Base-by-base conservation (phyloP, 495 filamentous ascomycete species). In the Podospora tetraspora region DNA sequence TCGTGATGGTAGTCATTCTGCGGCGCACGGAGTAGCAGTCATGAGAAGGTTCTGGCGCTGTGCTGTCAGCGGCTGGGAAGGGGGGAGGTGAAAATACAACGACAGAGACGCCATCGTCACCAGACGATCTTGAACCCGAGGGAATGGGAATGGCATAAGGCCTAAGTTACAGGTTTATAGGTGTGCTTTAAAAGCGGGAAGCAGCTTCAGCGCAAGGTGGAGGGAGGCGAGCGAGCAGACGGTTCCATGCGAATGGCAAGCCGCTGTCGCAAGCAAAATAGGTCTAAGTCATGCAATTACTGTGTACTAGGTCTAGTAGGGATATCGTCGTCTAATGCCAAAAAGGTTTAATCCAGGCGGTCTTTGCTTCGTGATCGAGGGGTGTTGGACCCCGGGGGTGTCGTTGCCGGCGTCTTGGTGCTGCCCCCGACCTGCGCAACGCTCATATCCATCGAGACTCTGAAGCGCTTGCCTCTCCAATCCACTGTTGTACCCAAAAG, bases 381-480 rank as follows among this genome's bases (percentile, higher is more conserved):
- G 9, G 60, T 66, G 58, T 57, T 72, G n/a, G 19, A 25, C 22
- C 57, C 68, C 22, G 24, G 13, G 7, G 63, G 57, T 60, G 59
- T 66, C 57, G 29, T 12, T 23, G 16, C 52, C 34, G 59, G 56
- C 57, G 57, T 23, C 21, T n/a, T 6, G 3, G 8, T 29, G 6
- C 62, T 59, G 22, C 12, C 8, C 61, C 37, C 27, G 24, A 86
- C 73, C 64, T 82, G 80, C 11, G 81, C 78, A 21, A 95, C 94
- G 69, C 84, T 91, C 86, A 94, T 96, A 78, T 97, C 92, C 71
- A 89, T 82, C 5, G 91, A 86, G 13, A 99, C 93, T 75, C 87
- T 85, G 77, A 98, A 98, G 25, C 82, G 84, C 70, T 87, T 87
- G 0, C 93, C 93, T 37, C 95, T 84, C 96, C 96, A 98, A 66